Conservation (phyloP, 2,329 filamentous ascomycete genomes). For the Fusarium staphyleae region DNA sequence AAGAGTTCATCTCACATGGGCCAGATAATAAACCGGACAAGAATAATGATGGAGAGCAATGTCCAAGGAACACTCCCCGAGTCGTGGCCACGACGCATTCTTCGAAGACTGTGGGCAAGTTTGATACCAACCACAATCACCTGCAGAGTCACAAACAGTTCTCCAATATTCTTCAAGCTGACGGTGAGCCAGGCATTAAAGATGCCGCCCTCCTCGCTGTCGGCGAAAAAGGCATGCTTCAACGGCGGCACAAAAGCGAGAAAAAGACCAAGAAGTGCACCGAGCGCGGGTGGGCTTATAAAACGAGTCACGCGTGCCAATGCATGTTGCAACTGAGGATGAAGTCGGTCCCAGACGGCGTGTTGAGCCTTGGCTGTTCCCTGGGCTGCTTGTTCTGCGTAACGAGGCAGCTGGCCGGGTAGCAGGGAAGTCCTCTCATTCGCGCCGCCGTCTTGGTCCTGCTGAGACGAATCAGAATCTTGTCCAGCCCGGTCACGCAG, state of each 20-base stretch:
- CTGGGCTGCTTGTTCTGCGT: constrained; percentile 14
- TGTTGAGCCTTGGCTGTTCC: constrained; percentile 15
- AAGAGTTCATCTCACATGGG: constrained; percentile 7
- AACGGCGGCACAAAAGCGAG: constrained; percentile 18
- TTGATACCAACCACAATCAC: constrained; percentile 29
- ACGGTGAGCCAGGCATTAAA: constrained; percentile 28
- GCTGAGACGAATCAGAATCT: background rate
- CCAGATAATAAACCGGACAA: constrained; percentile 22
- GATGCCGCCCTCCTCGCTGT: constrained; percentile 19
- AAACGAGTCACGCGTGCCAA: constrained; percentile 14
- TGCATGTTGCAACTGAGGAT: constrained; percentile 9
- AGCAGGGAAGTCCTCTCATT: constrained; percentile 23
- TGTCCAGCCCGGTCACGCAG: constrained; percentile 19
- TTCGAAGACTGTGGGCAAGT: constrained; percentile 26
- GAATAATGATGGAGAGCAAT: constrained; percentile 6
- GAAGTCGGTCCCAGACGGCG: constrained; percentile 18
- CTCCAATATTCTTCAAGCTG: constrained; percentile 28
- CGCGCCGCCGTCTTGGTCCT: background rate
- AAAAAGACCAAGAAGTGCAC: constrained; percentile 11
- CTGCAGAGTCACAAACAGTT: constrained; percentile 23
- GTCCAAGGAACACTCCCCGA: constrained; percentile 17
- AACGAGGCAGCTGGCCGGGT: constrained; percentile 15
- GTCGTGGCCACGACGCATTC: constrained; percentile 17
- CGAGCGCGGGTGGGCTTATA: constrained; percentile 20
- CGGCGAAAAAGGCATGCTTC: constrained; percentile 24